Base-by-base conservation (phyloP, 179 eudicot species). In the Spergularia azorica region DNA sequence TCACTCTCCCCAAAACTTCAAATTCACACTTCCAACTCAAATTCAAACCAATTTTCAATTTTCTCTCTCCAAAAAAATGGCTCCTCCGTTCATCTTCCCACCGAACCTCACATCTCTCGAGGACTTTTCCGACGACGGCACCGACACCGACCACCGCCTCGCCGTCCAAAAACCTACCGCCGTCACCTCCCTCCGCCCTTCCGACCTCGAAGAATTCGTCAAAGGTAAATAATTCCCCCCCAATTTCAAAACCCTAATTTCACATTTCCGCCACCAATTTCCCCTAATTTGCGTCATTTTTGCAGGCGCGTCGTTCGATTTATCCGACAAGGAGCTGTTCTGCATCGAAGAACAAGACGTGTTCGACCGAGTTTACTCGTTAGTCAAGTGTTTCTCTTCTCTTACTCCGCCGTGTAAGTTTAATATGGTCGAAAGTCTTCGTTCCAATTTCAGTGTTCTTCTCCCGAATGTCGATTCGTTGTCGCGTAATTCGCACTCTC, bases 191-290 rank as follows among this genome's bases (percentile, higher is more conserved):
- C 87, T 92, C 85, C 86, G 84, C n/a, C 73, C 94, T 60, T 84
- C 98, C 50, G 88, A 92, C 38, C 88, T 92, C 82, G 98, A 94
- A 82, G 98, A 94, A 85, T 90, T 92, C 88, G 97, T 92, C 43
- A 92, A 92, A 94, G 94, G 97, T 90, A 2, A 60, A 48, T 38
- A 54, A 54, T 13, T 15, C 10, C n/a, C 11, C 55, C 63, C 58
- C 39, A 26, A 67, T 7, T 67, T 68, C 64, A 0, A 84, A 84
- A 78, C 82, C 84, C 83, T 81, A 81, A 63, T 84, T 79, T 21
- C 48, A 8, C 56, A 17, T 12, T 70, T 77, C 18, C 7, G 9
- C 4, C 8, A 63, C 8, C 60, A 70, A 70, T 52, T 52, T n/a
- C 38, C 1, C 12, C 5, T 43, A 64, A 12, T 57, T 10, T 26